phyloP scores from a whole-genome alignment of 1,284 basidiomycete species.

The Golubevia pallescens region DNA sequence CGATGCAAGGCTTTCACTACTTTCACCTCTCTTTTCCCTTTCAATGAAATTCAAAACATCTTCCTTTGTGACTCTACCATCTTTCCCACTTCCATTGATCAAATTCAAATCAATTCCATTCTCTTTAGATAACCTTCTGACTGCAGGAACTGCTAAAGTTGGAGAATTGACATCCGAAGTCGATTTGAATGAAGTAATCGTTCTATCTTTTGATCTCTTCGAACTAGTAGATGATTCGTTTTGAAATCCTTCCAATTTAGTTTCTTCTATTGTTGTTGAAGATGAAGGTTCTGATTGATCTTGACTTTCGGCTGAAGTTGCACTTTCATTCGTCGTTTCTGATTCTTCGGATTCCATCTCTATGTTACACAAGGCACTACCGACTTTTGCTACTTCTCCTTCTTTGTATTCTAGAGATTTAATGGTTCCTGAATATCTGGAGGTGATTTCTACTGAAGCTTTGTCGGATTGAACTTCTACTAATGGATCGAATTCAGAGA shows the following conservation, averaged over 20 bases:
- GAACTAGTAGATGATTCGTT: too few relatives aligned
- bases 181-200: too few relatives aligned
- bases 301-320: too few relatives aligned
- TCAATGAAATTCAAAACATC: slow-evolving; percentile 68
- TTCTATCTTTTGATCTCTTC: too few relatives aligned
- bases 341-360: slow-evolving; percentile 76
- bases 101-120: slow-evolving; percentile 70
- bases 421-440: slow-evolving; percentile 81
- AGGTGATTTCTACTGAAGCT: slow-evolving; percentile 90
- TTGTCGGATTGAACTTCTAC: slow-evolving; percentile 96
- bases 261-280: too few relatives aligned
- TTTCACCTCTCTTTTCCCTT: background rate
- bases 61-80: slow-evolving; percentile 76
- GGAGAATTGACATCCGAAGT: too few relatives aligned
- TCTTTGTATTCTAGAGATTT: slow-evolving; percentile 77
- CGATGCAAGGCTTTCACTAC: too few relatives aligned
- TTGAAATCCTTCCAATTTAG: too few relatives aligned
- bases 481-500: slow-evolving; percentile 82
- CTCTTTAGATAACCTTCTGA: slow-evolving; percentile 77
- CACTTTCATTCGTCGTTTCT: slow-evolving; percentile 3
- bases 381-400: slow-evolving; percentile 86
- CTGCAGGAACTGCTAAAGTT: slow-evolving; percentile 73
- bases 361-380: slow-evolving; percentile 80
- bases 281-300: too few relatives aligned
- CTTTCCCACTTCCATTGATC: slow-evolving; percentile 76